Base-by-base conservation (phyloP, 2,329 filamentous ascomycete genomes). In the Aspergillus calidoustus region DNA sequence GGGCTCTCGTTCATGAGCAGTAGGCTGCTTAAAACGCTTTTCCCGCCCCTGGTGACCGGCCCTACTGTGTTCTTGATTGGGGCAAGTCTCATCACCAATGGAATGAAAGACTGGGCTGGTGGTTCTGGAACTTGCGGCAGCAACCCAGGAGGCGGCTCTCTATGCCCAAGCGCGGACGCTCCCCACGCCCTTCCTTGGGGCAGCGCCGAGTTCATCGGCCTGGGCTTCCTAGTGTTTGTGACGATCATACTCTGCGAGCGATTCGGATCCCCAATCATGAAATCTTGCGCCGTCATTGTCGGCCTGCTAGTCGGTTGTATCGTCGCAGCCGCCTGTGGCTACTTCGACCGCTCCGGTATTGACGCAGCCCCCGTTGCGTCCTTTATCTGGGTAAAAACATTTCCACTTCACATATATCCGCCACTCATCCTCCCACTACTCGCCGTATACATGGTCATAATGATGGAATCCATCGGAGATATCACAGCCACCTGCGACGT, bases 331-430 rank as follows among this genome's bases (percentile, higher is more conserved):
- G 86, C 87, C 3, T 87, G 83, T 61, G 87, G 87, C 13, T 90
- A 90, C 75, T 90, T 89, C 71, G 86, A 87, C 56, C 75, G 78
- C 13, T 79, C 79, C 6, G 81, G 82, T 44, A 89, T 91, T 66
- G 81, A 86, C 62, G 78, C 81, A 7, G 87, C 88, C 0, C 87
- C 88, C 0, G 84, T 83, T 0, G 86, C 79, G 3, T 88, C 85
- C n/a, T 91, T 91, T 75, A 85, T 90, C 71, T 91, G 88, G 88
- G 86, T 89, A 22, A 81, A 88, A 63, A 90, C 87, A 0, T 91
- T 90, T 80, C 84, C 84, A n/a, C 77, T 91, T 7, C 81, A 79
- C 7, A 80, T 90, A 8, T 90, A 91, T 66, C 85, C 85, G 0
- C 88, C 88, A 0, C 80, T 90, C n/a, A 86, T 90, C 2, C 75